Conservation (phyloP, 805 yeast genomes). For the Pichia cabralensis region DNA sequence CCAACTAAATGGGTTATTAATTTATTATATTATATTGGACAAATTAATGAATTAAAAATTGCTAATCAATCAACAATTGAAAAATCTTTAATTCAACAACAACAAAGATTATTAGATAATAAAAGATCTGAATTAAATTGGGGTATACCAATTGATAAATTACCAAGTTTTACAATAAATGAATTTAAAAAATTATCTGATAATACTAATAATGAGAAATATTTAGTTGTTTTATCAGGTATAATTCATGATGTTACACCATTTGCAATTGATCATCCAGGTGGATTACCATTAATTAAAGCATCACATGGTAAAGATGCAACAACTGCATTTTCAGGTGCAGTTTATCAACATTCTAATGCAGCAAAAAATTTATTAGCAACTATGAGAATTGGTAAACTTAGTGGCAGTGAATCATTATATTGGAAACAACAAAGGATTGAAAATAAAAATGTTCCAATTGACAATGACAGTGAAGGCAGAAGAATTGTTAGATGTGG, state of each 20-base stretch:
- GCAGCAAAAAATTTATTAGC: constrained; percentile 88
- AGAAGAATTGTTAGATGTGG: constrained; percentile 50
- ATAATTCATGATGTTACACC: constrained; percentile 92
- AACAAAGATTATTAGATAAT: constrained; percentile 69
- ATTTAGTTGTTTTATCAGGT: constrained; percentile 76
- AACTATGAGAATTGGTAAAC: constrained; percentile 88
- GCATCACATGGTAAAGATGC: constrained; percentile 91
- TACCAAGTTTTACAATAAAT: constrained; percentile 52
- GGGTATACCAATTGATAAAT: constrained; percentile 87
- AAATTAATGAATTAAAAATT: constrained; percentile 47
- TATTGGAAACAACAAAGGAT: constrained; percentile 69
- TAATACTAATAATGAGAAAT: constrained; percentile 21
- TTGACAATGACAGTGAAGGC: constrained; percentile 45
- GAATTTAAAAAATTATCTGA: constrained; percentile 34
- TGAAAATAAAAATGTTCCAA: constrained; percentile 54
- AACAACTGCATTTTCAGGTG: constrained; percentile 89
- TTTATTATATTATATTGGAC: constrained; percentile 39
- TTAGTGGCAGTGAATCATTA: constrained; percentile 72
- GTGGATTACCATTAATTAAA: constrained; percentile 70
- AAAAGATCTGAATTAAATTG: constrained; percentile 74
- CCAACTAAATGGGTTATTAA: constrained; percentile 76
- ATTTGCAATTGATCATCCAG: constrained; percentile 88
- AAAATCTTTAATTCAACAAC: constrained; percentile 68
- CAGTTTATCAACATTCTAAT: constrained; percentile 85
- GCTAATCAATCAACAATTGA: constrained; percentile 54